Evolutionary conservation across 352 stramenopile genomes (phyloP).

Genomic region (Phytophthora pistaciae): DNA sequence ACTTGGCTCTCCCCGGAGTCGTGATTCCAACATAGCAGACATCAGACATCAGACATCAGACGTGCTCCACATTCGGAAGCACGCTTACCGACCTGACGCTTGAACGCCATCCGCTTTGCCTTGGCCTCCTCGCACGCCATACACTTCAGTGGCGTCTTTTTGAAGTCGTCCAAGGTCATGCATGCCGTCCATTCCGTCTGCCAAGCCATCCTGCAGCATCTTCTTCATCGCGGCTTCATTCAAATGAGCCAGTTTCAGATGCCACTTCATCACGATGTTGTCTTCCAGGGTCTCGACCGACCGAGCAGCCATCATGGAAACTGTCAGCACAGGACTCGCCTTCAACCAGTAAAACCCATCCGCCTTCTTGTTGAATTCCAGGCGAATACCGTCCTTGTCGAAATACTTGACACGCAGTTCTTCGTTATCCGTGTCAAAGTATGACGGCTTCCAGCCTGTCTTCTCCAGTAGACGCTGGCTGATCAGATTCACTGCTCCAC

Average conservation of each 20-base stretch:
- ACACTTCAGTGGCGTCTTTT: constrained; percentile 1
- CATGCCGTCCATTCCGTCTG: neutral
- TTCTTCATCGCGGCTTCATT: constrained; percentile 2
- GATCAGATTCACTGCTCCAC: neutral
- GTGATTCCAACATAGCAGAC: neutral
- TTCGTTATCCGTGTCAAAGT: neutral
- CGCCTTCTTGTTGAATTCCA: neutral
- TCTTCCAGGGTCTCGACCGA: neutral
- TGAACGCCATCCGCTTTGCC: constrained; percentile 6
- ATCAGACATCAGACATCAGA: constrained; percentile 5
- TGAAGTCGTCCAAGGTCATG: neutral
- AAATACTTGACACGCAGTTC: neutral
- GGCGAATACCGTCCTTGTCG: neutral
- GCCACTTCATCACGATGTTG: constrained; percentile 7
- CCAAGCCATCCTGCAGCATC: constrained; percentile 2
- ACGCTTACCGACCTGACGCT: neutral
- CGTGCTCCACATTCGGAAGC: neutral
- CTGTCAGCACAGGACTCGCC: neutral
- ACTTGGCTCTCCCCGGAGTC: neutral
- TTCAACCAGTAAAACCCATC: constrained; percentile 4
- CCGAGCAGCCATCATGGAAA: neutral
- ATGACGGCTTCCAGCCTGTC: constrained; percentile 2
- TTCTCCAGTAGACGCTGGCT: neutral
- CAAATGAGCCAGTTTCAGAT: constrained; percentile 1
- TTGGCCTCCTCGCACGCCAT: constrained; percentile 1